Evolutionary conservation across 148 eudicot species (phyloP), one percentile per base, ranked within the genome.

Genomic region (Limonium bicolor): DNA sequence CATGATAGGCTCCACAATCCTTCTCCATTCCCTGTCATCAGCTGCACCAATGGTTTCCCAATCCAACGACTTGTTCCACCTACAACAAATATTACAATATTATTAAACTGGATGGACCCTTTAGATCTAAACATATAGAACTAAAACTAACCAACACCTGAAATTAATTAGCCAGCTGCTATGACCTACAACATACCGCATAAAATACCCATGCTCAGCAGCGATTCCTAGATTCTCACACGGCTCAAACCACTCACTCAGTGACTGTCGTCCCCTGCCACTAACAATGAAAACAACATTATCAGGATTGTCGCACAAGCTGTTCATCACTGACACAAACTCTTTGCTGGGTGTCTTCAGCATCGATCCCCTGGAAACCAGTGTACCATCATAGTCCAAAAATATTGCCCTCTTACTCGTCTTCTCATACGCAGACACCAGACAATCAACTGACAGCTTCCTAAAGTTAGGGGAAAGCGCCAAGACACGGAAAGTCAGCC

Each of bases 191-290:
- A 13, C 59, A 22, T 65, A 81, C 92, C 92, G 73, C 47, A 77
- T 42, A 30, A 77, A 77, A 47, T 62, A 81, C n/a, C 92, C 92
- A 63, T 81, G 92, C 51, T 81, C 92, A 46, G 92, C 92, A 48
- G 92, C 92, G 19, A 81, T 54, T 32, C 92, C 92, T 27, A 81
- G 59, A 30, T 69, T 68, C n/a, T 65, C 67, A 50, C 85, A 81
- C 17, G 61, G 60, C 20, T 51, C 59, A 42, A 81, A 62, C 92
- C 92, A 81, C 47, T 60, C 68, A 38, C 62, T 60, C 7, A 81
- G 31, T 1, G 75, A 46, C 30, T 29, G 35, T 14, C 67, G 70
- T 20, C 72, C 82, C 57, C 88, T 63, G 12, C 88, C 88, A 54
- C 88, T 80, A 22, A 80, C 82, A 32, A 80, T 80, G 43, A 75